phyloP scores from a whole-genome alignment of 2,329 filamentous ascomycete species.

The Fusarium buharicum region DNA sequence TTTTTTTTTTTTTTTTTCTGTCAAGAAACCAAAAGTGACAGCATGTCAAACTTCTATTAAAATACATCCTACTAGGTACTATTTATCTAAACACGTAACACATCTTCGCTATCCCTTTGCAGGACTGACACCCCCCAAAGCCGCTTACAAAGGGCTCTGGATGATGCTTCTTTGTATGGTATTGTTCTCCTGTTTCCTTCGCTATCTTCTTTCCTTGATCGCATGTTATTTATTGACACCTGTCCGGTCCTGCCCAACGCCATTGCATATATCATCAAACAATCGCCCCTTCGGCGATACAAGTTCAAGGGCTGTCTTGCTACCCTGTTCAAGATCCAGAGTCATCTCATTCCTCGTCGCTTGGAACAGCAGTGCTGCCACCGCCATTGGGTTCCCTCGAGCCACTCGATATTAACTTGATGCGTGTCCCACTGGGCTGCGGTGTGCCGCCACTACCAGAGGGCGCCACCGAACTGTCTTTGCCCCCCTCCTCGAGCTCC shows the following conservation, averaged over 20 bases:
- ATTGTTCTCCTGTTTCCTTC: conserved; percentile 39
- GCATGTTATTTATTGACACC: conserved; percentile 42
- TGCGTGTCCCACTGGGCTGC: conserved; percentile 70
- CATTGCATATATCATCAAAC: conserved; percentile 49
- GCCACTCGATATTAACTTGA: conserved; percentile 71
- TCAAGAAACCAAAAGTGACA: too few relatives aligned
- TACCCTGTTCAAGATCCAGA: conserved; percentile 11
- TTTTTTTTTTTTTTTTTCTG: too few relatives aligned
- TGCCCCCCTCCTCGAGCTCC: conserved; percentile 63
- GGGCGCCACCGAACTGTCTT: conserved; percentile 56
- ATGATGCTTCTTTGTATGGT: conserved; percentile 43
- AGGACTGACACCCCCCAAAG: conserved; percentile 32
- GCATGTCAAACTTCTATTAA: conserved; percentile 54
- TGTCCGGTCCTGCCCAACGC: conserved; percentile 45
- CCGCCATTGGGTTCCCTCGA: conserved; percentile 54
- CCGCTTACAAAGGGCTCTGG: conserved; percentile 19
- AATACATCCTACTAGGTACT: conserved; percentile 54
- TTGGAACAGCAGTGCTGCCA: conserved; percentile 56
- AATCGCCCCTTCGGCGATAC: conserved; percentile 35
- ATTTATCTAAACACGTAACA: conserved; percentile 48
- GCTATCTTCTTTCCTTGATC: conserved; percentile 42
- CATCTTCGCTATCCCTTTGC: conserved; percentile 35
- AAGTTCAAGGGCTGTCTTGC: conserved; percentile 24
- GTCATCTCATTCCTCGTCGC: conserved; percentile 62
- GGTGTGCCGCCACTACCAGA: conserved; percentile 72